Evolutionary conservation across 176 grass and related monocot species (phyloP).

Genomic region (Luzula sylvatica): DNA sequence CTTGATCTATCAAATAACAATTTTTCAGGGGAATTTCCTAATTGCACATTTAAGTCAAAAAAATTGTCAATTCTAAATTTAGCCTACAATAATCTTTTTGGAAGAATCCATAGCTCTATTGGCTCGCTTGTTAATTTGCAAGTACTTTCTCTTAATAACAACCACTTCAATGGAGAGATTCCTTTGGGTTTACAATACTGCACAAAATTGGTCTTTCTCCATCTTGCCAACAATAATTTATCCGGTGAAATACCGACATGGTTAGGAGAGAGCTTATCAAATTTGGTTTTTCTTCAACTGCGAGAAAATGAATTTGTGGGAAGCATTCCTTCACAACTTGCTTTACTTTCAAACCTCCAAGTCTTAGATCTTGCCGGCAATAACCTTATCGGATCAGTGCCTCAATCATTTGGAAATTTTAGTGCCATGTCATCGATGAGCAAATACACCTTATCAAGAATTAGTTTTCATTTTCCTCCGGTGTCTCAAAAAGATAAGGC

Average conservation of each 20-base stretch:
- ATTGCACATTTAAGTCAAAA: background rate
- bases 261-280: slow-evolving; percentile 9
- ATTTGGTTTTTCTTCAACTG: slow-evolving; percentile 13
- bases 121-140: background rate
- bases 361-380: slow-evolving; percentile 34
- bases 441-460: too few relatives aligned
- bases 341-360: slow-evolving; percentile 10
- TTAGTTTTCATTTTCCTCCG: background rate
- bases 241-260: slow-evolving; percentile 15
- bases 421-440: slow-evolving; percentile 9
- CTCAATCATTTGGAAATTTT: slow-evolving; percentile 7
- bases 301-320: slow-evolving; percentile 21
- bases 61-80: background rate
- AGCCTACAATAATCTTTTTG: background rate
- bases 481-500: background rate
- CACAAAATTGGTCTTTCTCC: background rate
- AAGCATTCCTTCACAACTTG: background rate
- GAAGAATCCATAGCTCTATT: background rate
- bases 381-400: slow-evolving; percentile 32
- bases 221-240: slow-evolving; percentile 23
- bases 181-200: slow-evolving; percentile 8
- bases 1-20: slow-evolving; percentile 19
- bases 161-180: slow-evolving; percentile 10
- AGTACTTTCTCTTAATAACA: background rate
- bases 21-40: slow-evolving; percentile 3